Conservation (phyloP, 768 basidiomycete species). For the Agaricus sinodeliciosus region DNA sequence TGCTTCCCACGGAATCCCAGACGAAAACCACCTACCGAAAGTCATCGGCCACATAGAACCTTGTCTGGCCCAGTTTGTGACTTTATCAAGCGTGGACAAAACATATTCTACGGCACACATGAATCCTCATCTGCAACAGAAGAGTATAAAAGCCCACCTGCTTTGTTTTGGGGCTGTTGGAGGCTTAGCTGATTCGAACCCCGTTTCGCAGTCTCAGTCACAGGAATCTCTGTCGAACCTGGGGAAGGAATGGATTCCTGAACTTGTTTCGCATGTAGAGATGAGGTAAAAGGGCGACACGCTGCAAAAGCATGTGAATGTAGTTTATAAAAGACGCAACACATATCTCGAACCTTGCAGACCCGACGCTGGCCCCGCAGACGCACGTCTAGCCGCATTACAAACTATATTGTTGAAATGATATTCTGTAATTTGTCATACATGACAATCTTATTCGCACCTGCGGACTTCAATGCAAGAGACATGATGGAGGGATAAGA, state of each 20-base stretch:
- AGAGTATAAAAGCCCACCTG: conserved; percentile 45
- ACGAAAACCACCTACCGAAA: conserved; percentile 44
- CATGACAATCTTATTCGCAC: conserved; percentile 18
- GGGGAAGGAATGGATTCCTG: conserved; percentile 26
- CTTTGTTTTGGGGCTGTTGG: conserved; percentile 85
- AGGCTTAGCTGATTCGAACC: conserved; percentile 83
- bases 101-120: conserved; percentile 73
- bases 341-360: conserved; percentile 27
- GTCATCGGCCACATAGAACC: conserved; percentile 99
- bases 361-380: conserved; percentile 38
- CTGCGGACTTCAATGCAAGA: conserved; percentile 32
- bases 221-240: conserved; percentile 40
- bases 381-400: conserved; percentile 35
- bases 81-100: conserved; percentile 90
- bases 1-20: neutral
- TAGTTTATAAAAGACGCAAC: neutral
- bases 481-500: conserved; percentile 35
- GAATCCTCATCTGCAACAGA: neutral
- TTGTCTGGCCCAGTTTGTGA: conserved; percentile 96
- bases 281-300: conserved; percentile 50
- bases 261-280: conserved; percentile 32
- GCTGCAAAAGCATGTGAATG: conserved; percentile 13
- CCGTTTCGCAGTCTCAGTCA: conserved; percentile 66
- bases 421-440: neutral
- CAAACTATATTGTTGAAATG: conserved; percentile 12